Percentiles rank a stretch among this genome's conserved stretches.
Evolutionary conservation across 164 flowering plant genomes (phyloP).

Genomic region (Tetrastigma voinierianum): DNA sequence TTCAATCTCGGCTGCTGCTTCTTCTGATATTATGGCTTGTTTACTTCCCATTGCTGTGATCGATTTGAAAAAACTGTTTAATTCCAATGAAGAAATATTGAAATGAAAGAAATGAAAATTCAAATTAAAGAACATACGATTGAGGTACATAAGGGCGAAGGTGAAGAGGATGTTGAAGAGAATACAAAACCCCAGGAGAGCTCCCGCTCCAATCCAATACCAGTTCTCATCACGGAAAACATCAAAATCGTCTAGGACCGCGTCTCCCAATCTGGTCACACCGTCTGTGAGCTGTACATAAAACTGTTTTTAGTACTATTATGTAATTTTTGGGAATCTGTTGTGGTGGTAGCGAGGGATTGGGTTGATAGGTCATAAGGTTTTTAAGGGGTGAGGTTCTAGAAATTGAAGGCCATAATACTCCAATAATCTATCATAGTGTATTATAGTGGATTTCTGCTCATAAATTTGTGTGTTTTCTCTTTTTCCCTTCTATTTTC

Average conservation of each 20-base stretch:
- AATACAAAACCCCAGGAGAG: slow-evolving; percentile 61
- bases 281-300: slow-evolving; percentile 42
- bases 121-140: slow-evolving; percentile 53
- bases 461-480: no score
- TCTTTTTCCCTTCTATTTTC: no score
- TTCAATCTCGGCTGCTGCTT: slow-evolving; percentile 41
- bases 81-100: not conserved
- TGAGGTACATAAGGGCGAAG: slow-evolving; percentile 65
- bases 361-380: no score
- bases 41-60: slow-evolving; percentile 63
- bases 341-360: no score
- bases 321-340: no score
- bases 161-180: slow-evolving; percentile 83
- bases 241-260: slow-evolving; percentile 42
- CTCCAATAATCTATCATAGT: no score
- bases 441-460: not conserved
- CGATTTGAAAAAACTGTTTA: not conserved
- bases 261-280: slow-evolving; percentile 39
- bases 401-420: no score
- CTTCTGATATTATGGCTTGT: slow-evolving; percentile 65
- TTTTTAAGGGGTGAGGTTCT: no score
- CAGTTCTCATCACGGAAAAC: slow-evolving; percentile 46
- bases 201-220: slow-evolving; percentile 87
- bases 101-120: not conserved
- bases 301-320: no score